Base-by-base conservation (phyloP, 2,329 filamentous ascomycete genomes). In the Arthrobotrys pseudoclavata region DNA sequence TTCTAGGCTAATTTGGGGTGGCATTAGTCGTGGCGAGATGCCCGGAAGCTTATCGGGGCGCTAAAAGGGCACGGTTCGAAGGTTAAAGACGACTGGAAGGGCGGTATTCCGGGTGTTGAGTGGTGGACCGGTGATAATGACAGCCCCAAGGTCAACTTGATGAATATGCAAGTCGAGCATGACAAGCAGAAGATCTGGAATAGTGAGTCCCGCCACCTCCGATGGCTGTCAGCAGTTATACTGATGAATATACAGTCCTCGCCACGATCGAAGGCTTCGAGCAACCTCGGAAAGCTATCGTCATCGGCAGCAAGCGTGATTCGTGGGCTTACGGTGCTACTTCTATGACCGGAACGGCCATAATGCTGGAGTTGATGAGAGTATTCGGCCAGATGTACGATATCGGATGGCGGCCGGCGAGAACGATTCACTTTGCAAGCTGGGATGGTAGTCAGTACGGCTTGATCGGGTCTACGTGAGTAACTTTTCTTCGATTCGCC, bases 371-470 rank as follows among this genome's bases (percentile, higher is more conserved):
- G 85, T 87, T 98, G 72, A 90, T 92, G 22, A 90, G 92, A 52
- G 90, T 97, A 60, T 92, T 99, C 81, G 93, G 94, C 47, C 89
- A 93, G 79, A 87, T 98, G 15, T 86, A 90, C 22, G 84, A 87
- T 15, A 88, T 90, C 71, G 95, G 94, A 66, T 99, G 96, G 96
- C 88, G 92, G 26, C 96, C 96, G 0, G 86, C 97, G 15, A 91
- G 96, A n/a, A 96, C 93, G 2, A 97, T 99, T 79, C 92, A 97
- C 83, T 98, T 99, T 83, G 94, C 94, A 82, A 97, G 93, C 37
- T 99, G 96, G 96, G 96, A 99, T 83, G 96, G 89, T 3, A 91
- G 91, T 80, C 93, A 95, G 84, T 98, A 97, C 85, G 97, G 97
- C 84, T 86, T 96, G 53, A 92, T 97, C 72, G 96, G 96, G 7